Evolutionary conservation across 1,139 yeast species (phyloP), one percentile per base, ranked within the genome.

Genomic region (Wickerhamomyces sp.): DNA sequence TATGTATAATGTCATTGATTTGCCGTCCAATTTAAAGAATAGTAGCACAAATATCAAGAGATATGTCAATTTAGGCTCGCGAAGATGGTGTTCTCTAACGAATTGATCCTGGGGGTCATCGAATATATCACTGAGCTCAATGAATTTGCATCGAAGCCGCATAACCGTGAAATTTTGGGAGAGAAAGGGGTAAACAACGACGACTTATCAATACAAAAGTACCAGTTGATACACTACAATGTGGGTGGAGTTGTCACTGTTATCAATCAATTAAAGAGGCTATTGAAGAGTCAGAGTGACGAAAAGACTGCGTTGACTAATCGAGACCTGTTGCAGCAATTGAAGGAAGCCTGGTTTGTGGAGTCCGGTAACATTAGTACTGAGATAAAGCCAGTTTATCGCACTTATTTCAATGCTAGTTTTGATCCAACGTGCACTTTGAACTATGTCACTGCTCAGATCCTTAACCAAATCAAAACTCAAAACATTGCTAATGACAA

Each of bases 201-300:
- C 19, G 10, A 21, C 15, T 8, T 14, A 15, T 6, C 9, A 2
- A 7, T 4, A 8, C 16, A 31, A 14, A 15, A 22, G 12, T 17
- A 22, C 28, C 13, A 31, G 14, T n/a, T 42, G 35, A 40, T 44
- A 24, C 51, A 43, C 22, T 51, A 51, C 33, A 48, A 36, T 27
- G 51, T 48, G 19, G 55, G 52, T 8, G 55, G 49, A 1, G 54
- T 47, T 2, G 45, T 43, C 2, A 37, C 45, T 9, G 30, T 44
- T n/a, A 48, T 46, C 4, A 48, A 41, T 12, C 39, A 36, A 4
- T 22, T 49, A 28, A 33, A 37, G 33, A 34, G 24, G 35, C 32
- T 15, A 16, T 22, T 4, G 37, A 13, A 7, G 30, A 28, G 13
- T 26, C 25, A 16, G n/a, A 16, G 6, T 24, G n/a, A n/a, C n/a